These are phyloP conservation scores for Arthrocladium fulminans DNA, from an alignment of 2,329 filamentous ascomycete species.

Conservation along the genomic window DNA sequence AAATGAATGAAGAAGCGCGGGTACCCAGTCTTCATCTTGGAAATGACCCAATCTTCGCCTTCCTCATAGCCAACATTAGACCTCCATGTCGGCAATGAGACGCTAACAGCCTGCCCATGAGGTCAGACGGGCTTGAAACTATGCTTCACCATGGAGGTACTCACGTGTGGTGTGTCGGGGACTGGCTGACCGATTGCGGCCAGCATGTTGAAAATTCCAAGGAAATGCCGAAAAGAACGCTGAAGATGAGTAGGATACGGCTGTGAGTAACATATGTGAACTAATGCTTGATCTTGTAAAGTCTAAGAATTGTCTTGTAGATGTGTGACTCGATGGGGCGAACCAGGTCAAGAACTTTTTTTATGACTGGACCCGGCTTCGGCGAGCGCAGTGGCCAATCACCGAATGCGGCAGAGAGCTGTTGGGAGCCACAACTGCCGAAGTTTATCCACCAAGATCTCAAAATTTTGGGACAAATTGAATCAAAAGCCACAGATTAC, in stretches of 20 bases:
- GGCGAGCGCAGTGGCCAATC: neutral
- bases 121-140: slow-evolving; percentile 7
- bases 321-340: neutral
- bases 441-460: neutral
- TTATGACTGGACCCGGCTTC: neutral
- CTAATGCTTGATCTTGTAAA: too few relatives aligned
- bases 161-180: slow-evolving; percentile 70
- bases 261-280: neutral
- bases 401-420: neutral
- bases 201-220: slow-evolving; percentile 16
- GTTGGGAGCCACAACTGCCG: neutral
- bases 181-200: slow-evolving; percentile 57
- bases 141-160: slow-evolving; percentile 26
- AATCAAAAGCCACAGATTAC: too few relatives aligned
- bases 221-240: too few relatives aligned
- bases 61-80: slow-evolving; percentile 92
- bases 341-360: neutral
- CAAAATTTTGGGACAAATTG: neutral
- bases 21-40: slow-evolving; percentile 81
- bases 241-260: neutral
- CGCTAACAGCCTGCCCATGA: slow-evolving; percentile 69
- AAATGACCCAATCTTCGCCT: slow-evolving; percentile 75
- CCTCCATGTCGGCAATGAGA: slow-evolving; percentile 88
- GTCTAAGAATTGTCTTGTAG: too few relatives aligned
- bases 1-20: slow-evolving; percentile 91